Percentiles rank a stretch among this genome's conserved stretches.
phyloP scores from a whole-genome alignment of 1,139 yeast species.

The Yamadazyma atlantica region DNA sequence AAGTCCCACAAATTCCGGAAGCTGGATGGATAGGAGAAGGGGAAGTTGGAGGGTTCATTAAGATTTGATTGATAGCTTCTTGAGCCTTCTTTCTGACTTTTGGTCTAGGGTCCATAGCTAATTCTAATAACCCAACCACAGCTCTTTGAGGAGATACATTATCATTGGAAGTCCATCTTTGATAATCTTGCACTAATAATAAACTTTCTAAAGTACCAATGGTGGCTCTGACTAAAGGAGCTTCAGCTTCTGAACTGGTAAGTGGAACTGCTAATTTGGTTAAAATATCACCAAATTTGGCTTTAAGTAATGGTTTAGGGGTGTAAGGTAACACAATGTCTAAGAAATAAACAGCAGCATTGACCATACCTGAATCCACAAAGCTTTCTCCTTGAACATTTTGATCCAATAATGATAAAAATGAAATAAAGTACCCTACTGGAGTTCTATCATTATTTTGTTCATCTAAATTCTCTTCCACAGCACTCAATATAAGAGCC shows the following conservation, averaged over 20 bases:
- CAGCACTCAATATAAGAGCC: conserved; percentile 75
- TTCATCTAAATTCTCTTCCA: conserved; percentile 82
- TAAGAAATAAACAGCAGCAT: conserved; percentile 76
- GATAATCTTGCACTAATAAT: conserved; percentile 75
- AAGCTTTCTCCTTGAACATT: conserved; percentile 57
- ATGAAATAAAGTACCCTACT: conserved; percentile 81
- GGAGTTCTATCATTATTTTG: conserved; percentile 62
- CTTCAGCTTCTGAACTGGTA: conserved; percentile 67
- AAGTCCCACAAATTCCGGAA: conserved; percentile 65
- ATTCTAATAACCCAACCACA: conserved; percentile 72
- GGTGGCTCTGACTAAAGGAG: conserved; percentile 83
- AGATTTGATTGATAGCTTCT: conserved; percentile 69
- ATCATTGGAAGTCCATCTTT: conserved; percentile 61
- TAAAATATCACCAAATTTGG: conserved; percentile 75
- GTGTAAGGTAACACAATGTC: conserved; percentile 78
- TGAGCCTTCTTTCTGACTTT: conserved; percentile 95
- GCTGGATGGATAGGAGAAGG: conserved; percentile 81
- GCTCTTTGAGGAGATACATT: conserved; percentile 81
- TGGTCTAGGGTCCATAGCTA: conserved; percentile 87
- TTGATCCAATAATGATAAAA: conserved; percentile 78
- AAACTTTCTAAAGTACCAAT: conserved; percentile 83
- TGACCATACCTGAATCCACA: conserved; percentile 61
- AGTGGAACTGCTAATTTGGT: conserved; percentile 80
- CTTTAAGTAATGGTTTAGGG: conserved; percentile 63
- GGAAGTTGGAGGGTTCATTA: conserved; percentile 75